phyloP scores from a whole-genome alignment of 2,329 filamentous ascomycete genomes.

The Cladosporium halotolerans region DNA sequence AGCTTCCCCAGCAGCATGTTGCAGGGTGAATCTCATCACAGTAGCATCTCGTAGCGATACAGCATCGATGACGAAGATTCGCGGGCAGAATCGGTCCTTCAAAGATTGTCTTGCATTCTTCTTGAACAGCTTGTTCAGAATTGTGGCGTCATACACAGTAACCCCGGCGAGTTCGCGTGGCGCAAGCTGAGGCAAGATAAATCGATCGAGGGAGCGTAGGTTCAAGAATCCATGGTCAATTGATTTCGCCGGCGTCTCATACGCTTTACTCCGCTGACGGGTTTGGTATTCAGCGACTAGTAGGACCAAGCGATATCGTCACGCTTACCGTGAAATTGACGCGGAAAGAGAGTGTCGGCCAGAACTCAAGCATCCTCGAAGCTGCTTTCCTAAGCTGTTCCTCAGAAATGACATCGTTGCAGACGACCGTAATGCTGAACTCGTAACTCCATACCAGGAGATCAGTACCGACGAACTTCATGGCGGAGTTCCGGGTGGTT shows the following conservation, averaged over 20 bases:
- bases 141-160: background rate
- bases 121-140: background rate
- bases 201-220: background rate
- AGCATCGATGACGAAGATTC: background rate
- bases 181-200: background rate
- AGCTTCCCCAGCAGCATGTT: conserved; percentile 2
- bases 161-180: background rate
- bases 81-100: background rate
- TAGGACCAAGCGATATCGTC: background rate
- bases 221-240: background rate
- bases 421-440: background rate
- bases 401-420: background rate
- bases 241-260: background rate
- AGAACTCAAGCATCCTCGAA: background rate
- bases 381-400: background rate
- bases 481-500: background rate
- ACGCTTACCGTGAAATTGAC: background rate
- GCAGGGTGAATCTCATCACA: conserved; percentile 1
- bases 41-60: background rate
- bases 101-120: background rate
- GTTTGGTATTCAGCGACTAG: background rate
- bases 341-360: background rate
- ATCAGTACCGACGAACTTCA: background rate
- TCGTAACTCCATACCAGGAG: background rate
- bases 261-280: background rate